phyloP scores from a whole-genome alignment of 148 eudicot genomes.

The Bassia scoparia region DNA sequence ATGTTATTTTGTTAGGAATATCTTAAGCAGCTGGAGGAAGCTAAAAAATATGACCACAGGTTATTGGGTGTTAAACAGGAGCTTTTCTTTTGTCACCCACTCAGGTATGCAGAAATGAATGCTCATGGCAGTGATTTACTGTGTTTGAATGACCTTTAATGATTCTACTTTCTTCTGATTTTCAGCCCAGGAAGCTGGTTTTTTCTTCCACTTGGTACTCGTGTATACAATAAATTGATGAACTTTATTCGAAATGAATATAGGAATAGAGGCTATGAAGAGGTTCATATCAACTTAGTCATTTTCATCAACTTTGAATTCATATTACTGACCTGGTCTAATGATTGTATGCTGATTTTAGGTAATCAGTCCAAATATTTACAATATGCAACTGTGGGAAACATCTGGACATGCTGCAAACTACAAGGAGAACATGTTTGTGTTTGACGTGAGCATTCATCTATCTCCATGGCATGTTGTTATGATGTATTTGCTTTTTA shows the following conservation, averaged over 20 bases:
- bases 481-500: background rate
- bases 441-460: slow-evolving; percentile 64
- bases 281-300: slow-evolving; percentile 39
- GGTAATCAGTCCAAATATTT: slow-evolving; percentile 92
- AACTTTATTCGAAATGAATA: slow-evolving; percentile 74
- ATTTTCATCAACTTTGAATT: slow-evolving; percentile 3
- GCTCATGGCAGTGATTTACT: background rate
- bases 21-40: slow-evolving; percentile 73
- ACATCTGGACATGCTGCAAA: slow-evolving; percentile 98
- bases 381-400: slow-evolving; percentile 97
- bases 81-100: slow-evolving; percentile 92
- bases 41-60: slow-evolving; percentile 95
- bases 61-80: slow-evolving; percentile 79
- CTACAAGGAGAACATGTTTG: slow-evolving; percentile 96
- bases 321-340: slow-evolving; percentile 5
- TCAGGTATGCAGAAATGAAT: slow-evolving; percentile 48
- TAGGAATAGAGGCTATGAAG: slow-evolving; percentile 84
- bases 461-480: background rate
- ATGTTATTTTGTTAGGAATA: slow-evolving; percentile 55
- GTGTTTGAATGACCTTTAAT: background rate
- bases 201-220: slow-evolving; percentile 88
- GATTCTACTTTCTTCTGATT: slow-evolving; percentile 14
- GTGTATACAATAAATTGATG: slow-evolving; percentile 83
- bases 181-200: slow-evolving; percentile 96
- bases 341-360: slow-evolving; percentile 25